Evolutionary conservation across 2,329 filamentous ascomycete genomes (phyloP), one percentile per base, ranked within the genome.

Genomic region (Neonectria sp.): DNA sequence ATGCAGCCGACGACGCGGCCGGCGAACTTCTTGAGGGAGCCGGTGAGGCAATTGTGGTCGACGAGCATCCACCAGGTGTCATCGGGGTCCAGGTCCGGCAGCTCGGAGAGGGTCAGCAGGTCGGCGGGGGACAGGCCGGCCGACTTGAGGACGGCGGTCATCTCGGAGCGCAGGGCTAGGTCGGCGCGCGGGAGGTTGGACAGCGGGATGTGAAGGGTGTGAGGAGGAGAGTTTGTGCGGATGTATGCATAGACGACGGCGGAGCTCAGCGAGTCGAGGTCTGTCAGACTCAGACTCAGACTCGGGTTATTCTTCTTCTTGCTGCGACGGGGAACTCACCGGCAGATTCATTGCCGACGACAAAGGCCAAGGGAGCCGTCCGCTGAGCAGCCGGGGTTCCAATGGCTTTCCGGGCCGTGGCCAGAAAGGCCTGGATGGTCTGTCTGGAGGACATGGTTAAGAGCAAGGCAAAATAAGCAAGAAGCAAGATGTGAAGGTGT

Each of bases 251-350:
- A 89, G 29, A 95, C 81, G 21, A 96, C 81, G 29, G 93, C 89
- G 31, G 90, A 92, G 79, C 92, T 93, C 72, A 96, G 87, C 2
- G 93, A 95, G 81, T 96, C 93, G 61, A 96, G 90, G 73, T 96
- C 93, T 93, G 40, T 65, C 2, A 8, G 13, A 6, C 25, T 13
- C 13, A 6, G 2, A 37, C 21, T 68, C 37, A 65, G 40, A 12
- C 12, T 6, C 0, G 49, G 21, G 11, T n/a, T 37, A 9, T 35
- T 35, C 27, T 33, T 27, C 2, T 33, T 33, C 4, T 25, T 48
- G 29, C 48, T 15, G 13, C 13, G n/a, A 3, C 25, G 17, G 9
- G n/a, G 6, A 2, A 73, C 79, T 69, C 76, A 89, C 90, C 90
- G 63, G 89, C 90, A 25, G 90, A 90, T 78, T 92, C 90, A 70